A percentile compares a stretch with the other conserved stretches of the same genome.
Evolutionary conservation across 2,329 filamentous ascomycete species (phyloP).

Genomic region (Rutstroemia sp.): DNA sequence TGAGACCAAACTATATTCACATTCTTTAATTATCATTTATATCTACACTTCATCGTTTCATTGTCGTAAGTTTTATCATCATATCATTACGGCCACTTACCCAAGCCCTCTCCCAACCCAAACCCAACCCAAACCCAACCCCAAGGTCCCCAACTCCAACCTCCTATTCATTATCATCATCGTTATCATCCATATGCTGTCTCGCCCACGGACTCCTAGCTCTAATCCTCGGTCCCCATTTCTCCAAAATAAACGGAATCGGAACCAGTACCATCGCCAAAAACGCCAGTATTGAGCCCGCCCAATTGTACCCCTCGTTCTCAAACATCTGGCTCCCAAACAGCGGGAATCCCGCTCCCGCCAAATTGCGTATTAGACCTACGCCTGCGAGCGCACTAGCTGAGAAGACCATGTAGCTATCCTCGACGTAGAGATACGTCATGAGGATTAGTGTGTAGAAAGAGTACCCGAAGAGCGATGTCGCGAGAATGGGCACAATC

Average conservation of each 20-base stretch:
- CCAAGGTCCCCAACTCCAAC: too few species aligned
- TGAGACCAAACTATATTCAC: too few species aligned
- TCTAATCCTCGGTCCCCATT: conserved; percentile 22
- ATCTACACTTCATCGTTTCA: too few species aligned
- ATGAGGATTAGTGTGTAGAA: conserved; percentile 44
- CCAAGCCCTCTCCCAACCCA: too few species aligned
- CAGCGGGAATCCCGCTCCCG: conserved; percentile 34
- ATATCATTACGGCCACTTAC: too few species aligned
- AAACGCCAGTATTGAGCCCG: conserved; percentile 31
- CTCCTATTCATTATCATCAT: not conserved
- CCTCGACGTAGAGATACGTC: conserved; percentile 41
- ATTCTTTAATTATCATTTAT: too few species aligned
- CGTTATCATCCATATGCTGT: conserved; percentile 8
- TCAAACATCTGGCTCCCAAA: conserved; percentile 32
- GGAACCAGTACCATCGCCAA: conserved; percentile 31
- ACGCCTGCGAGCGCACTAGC: conserved; percentile 37
- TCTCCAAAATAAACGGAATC: conserved; percentile 27
- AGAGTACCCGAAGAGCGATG: conserved; percentile 41
- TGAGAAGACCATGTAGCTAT: conserved; percentile 38
- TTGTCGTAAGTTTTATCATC: too few species aligned
- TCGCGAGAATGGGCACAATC: conserved; percentile 42
- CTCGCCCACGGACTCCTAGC: conserved; percentile 23
- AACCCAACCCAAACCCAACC: too few species aligned
- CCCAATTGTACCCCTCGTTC: conserved; percentile 32
- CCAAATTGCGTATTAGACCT: conserved; percentile 33